Evolutionary conservation across 2,329 filamentous ascomycete genomes (phyloP), one percentile per base, ranked within the genome.

Genomic region (Trichophyton benhamiae): DNA sequence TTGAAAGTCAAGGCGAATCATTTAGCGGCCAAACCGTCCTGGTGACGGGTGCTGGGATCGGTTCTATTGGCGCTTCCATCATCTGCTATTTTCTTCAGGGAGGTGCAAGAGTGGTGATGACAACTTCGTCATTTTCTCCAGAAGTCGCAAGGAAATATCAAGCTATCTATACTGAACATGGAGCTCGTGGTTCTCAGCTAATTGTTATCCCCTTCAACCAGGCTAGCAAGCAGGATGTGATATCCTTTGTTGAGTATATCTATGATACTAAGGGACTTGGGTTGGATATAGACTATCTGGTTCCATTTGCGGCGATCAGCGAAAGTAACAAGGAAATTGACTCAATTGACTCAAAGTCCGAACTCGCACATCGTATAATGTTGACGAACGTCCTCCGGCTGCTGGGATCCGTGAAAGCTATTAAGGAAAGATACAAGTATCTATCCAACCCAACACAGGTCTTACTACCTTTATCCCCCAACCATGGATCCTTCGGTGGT

Each of bases 281-380:
- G 63, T 61, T 78, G 2, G 38, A 41, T 41, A 41, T 41, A 41
- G 77, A 79, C 63, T 68, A 67, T 60, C 63, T 78, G 9, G 65
- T 78, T 3, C 77, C 76, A 2, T 78, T 79, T 59, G 77, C 76
- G 0, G 77, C 77, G 0, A 67, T 77, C 11, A 74, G 77, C 61
- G 65, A 66, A 2, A 72, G 73, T 2, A 68, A 69, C 0, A 71
- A 72, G 25, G 25, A 27, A 20, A 67, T 77, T 1, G 72, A 75
- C 25, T 64, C 63, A 2, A 64, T 77, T 27, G 73, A 72, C 53
- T 65, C 65, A 1, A 67, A 66, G 57, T 72, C 71, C 0, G 74
- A 76, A 58, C 64, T 77, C 2, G 74, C 73, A 1, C 75, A 76
- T 57, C 68, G 74, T 11, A 65, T 70, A 15, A 76, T 76, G 75